Evolutionary conservation across 352 stramenopile genomes (phyloP).

Genomic region (Globisporangium recalcitrans): DNA sequence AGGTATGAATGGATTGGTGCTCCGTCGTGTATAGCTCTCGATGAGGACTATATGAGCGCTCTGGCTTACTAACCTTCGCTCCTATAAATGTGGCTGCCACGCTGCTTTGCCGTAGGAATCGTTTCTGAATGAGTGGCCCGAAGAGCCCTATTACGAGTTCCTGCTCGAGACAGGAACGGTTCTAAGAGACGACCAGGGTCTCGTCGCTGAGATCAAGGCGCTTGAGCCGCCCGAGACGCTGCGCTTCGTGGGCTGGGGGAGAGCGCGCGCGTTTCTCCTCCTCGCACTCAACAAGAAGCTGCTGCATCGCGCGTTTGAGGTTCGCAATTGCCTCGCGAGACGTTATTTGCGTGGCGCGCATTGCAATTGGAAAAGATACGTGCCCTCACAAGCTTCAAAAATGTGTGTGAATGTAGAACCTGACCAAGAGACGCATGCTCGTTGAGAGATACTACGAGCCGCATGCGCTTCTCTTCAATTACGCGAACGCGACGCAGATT

Average conservation of each 20-base stretch:
- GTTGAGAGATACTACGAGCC: slow-evolving; percentile 64
- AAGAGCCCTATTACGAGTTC: slow-evolving; percentile 72
- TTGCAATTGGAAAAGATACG: too few species aligned
- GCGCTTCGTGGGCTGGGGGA: slow-evolving; percentile 57
- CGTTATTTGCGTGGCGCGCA: too few species aligned
- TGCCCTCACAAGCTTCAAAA: neutral
- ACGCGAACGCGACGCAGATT: slow-evolving; percentile 46
- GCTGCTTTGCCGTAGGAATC: slow-evolving; percentile 23
- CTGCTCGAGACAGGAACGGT: slow-evolving; percentile 54
- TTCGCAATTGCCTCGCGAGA: neutral
- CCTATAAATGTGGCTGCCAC: neutral
- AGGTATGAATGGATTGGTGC: slow-evolving; percentile 22
- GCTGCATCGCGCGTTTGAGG: slow-evolving; percentile 67
- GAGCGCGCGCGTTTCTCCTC: slow-evolving; percentile 56
- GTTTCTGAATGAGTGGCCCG: slow-evolving; percentile 46
- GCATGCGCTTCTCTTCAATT: slow-evolving; percentile 59
- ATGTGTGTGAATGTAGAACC: slow-evolving; percentile 31
- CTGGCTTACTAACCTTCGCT: neutral
- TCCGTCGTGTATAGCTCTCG: too few species aligned
- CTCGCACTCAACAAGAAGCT: slow-evolving; percentile 72
- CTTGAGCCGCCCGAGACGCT: slow-evolving; percentile 30
- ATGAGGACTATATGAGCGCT: too few species aligned
- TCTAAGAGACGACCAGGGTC: slow-evolving; percentile 58
- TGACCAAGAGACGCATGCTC: slow-evolving; percentile 54
- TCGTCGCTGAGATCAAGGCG: slow-evolving; percentile 49